Evolutionary conservation across 2,329 filamentous ascomycete species (phyloP).

Genomic region (Penicillium sp.): DNA sequence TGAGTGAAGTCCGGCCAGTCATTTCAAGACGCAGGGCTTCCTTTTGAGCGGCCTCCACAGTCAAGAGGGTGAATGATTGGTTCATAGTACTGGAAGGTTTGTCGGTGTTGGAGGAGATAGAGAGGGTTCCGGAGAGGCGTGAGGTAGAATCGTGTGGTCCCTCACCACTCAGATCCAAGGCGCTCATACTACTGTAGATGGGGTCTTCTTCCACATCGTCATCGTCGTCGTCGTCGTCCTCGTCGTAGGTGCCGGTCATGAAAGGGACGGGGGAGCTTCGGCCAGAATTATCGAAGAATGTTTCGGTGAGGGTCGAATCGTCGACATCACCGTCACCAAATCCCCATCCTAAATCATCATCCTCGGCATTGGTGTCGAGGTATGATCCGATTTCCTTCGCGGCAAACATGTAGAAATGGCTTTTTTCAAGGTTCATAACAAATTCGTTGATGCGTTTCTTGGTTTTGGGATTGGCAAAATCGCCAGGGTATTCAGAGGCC

Average conservation of each 20-base stretch:
- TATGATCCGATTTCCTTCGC: conserved; percentile 84
- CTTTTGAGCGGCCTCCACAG: conserved; percentile 75
- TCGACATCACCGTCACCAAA: conserved; percentile 71
- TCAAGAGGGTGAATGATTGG: conserved; percentile 51
- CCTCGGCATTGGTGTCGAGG: conserved; percentile 76
- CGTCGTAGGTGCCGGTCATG: conserved; percentile 33
- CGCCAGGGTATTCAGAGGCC: conserved; percentile 87
- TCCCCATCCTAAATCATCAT: conserved; percentile 95
- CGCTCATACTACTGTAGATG: conserved; percentile 47
- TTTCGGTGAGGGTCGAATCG: conserved; percentile 49
- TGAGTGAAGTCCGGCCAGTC: conserved; percentile 70
- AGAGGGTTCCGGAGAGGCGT: conserved; percentile 47
- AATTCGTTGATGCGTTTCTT: conserved; percentile 76
- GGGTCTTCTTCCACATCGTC: conserved; percentile 45
- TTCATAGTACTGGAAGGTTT: conserved; percentile 48
- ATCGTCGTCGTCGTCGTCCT: conserved; percentile 24
- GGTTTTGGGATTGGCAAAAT: conserved; percentile 82
- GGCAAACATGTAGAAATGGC: conserved; percentile 82
- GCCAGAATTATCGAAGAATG: conserved; percentile 48
- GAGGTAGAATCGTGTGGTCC: conserved; percentile 46
- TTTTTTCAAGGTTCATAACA: conserved; percentile 73
- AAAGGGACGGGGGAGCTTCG: conserved; percentile 49
- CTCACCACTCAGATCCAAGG: conserved; percentile 48
- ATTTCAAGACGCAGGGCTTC: conserved; percentile 77
- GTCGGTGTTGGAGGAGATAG: conserved; percentile 47